Evolutionary conservation across 2,329 filamentous ascomycete species (phyloP).

Genomic region (Albifimbria verrucaria): DNA sequence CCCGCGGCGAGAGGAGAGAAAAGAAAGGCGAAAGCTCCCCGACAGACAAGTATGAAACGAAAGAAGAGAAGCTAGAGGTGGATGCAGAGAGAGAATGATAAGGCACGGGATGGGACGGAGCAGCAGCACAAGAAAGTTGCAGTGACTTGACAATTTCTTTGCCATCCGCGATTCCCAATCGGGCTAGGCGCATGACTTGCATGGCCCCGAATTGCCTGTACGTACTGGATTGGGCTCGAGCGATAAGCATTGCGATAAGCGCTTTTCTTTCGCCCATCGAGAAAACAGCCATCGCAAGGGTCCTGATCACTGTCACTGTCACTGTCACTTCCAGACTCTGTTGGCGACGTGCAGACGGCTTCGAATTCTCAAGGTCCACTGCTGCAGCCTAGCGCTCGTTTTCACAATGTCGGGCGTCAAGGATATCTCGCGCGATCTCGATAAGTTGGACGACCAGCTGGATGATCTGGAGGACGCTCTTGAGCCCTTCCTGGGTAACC

Average conservation of each 20-base stretch:
- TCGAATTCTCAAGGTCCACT: no score
- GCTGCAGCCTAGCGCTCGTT: not conserved
- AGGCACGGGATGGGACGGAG: not conserved
- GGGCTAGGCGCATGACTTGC: not conserved
- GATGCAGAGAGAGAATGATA: not conserved
- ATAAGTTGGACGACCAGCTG: constrained; percentile 73
- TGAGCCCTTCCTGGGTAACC: constrained; percentile 65
- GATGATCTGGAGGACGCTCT: constrained; percentile 74
- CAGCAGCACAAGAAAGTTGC: not conserved
- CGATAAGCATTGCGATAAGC: not conserved
- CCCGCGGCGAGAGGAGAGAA: not conserved
- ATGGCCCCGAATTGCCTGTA: not conserved
- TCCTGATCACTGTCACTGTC: not conserved
- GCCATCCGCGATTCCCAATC: constrained; percentile 9
- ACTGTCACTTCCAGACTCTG: no score
- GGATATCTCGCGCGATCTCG: constrained; percentile 65
- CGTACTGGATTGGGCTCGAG: no score
- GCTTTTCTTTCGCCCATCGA: not conserved
- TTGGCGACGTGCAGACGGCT: no score
- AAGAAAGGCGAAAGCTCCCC: not conserved
- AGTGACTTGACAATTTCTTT: constrained; percentile 5
- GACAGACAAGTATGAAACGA: no score
- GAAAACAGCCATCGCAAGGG: not conserved
- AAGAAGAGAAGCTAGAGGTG: not conserved
- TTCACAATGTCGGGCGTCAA: constrained; percentile 38